A percentile compares a stretch with the other conserved stretches of the same genome.
phyloP scores from a whole-genome alignment of 805 yeast species.

The Zygosaccharomyces bisporus region DNA sequence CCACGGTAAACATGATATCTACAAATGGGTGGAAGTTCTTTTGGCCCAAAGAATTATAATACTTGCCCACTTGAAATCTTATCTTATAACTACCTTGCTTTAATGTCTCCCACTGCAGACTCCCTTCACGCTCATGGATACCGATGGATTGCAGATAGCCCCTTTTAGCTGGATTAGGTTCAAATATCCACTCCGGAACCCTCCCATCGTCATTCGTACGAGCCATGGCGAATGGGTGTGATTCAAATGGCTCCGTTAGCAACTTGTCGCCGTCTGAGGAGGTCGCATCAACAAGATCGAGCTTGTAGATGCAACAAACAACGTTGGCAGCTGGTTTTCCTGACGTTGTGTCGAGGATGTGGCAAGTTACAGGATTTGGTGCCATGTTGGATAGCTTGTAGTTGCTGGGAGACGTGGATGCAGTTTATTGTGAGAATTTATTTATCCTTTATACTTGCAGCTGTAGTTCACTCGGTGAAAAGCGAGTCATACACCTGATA shows the following conservation, averaged over 20 bases:
- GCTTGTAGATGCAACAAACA: slow-evolving; percentile 53
- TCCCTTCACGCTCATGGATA: slow-evolving; percentile 17
- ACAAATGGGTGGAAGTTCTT: slow-evolving; percentile 82
- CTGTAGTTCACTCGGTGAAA: neutral
- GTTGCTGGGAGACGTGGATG: neutral
- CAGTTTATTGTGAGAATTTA: neutral
- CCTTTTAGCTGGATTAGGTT: slow-evolving; percentile 34
- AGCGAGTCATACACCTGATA: neutral
- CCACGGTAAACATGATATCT: slow-evolving; percentile 70
- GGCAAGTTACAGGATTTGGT: slow-evolving; percentile 74
- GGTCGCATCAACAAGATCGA: slow-evolving; percentile 23
- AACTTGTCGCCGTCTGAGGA: slow-evolving; percentile 19
- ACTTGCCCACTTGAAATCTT: slow-evolving; percentile 69
- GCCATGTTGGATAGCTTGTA: neutral
- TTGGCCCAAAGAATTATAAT: slow-evolving; percentile 42
- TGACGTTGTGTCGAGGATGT: slow-evolving; percentile 74
- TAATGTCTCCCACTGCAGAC: slow-evolving; percentile 43
- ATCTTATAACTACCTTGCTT: slow-evolving; percentile 69
- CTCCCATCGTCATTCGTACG: slow-evolving; percentile 81
- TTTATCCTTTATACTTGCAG: neutral
- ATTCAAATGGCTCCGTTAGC: slow-evolving; percentile 29
- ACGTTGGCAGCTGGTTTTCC: slow-evolving; percentile 84
- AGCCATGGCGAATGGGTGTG: slow-evolving; percentile 58
- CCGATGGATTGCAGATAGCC: slow-evolving; percentile 32
- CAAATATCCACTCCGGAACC: slow-evolving; percentile 59